Evolutionary conservation across 2,329 filamentous ascomycete genomes (phyloP).

Genomic region (Ascocoryne sarcoides): DNA sequence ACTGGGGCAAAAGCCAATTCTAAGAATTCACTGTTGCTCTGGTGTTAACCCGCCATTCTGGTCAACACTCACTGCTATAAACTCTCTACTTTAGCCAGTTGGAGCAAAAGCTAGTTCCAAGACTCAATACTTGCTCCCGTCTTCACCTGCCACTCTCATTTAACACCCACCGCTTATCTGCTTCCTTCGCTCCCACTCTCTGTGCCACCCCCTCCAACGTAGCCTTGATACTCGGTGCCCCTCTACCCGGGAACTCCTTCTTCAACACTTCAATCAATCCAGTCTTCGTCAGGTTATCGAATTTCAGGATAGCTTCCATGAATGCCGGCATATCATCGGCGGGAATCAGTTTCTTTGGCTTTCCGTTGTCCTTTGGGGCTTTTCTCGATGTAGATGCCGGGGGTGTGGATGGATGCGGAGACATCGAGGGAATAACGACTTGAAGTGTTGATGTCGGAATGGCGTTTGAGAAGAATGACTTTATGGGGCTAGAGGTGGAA

Average conservation of each 20-base stretch:
- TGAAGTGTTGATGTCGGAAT: slow-evolving; percentile 4
- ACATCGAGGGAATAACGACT: slow-evolving; percentile 2
- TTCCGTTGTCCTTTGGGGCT: slow-evolving; percentile 8
- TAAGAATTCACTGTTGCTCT: too few relatives aligned
- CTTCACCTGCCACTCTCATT: slow-evolving; percentile 1
- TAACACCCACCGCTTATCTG: slow-evolving; percentile 23
- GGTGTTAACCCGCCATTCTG: too few relatives aligned
- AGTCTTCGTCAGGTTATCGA: slow-evolving; percentile 63
- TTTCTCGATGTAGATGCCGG: slow-evolving; percentile 1
- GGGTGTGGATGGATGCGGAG: neutral
- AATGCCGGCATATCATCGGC: slow-evolving; percentile 36
- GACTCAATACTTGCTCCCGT: neutral
- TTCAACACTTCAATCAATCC: slow-evolving; percentile 69
- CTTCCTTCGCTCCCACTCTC: slow-evolving; percentile 39
- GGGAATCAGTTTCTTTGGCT: slow-evolving; percentile 21
- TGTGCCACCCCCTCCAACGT: slow-evolving; percentile 60
- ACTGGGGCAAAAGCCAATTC: too few relatives aligned
- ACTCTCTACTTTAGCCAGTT: too few relatives aligned
- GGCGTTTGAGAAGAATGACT: slow-evolving; percentile 13
- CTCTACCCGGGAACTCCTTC: slow-evolving; percentile 61
- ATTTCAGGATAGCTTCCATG: slow-evolving; percentile 60
- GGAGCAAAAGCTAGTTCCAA: too few relatives aligned
- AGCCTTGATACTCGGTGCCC: slow-evolving; percentile 61
- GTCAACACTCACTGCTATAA: too few relatives aligned
- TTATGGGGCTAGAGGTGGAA: slow-evolving; percentile 10